Percentiles rank a stretch among this genome's conserved stretches.
phyloP scores from a whole-genome alignment of 768 basidiomycete species.

The Nevesoporus exiguus region DNA sequence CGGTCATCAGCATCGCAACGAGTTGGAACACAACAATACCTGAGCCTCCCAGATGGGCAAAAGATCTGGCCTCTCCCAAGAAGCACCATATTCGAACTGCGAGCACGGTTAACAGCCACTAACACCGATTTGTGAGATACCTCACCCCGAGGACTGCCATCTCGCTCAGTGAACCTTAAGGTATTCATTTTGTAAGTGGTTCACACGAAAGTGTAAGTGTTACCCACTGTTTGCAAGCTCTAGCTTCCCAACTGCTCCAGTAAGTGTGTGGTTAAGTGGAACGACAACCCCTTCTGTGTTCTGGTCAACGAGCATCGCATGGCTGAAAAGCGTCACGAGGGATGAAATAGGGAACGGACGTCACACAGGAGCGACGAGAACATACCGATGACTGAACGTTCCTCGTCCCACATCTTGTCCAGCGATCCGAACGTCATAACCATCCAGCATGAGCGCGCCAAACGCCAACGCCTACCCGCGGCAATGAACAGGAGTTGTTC shows the following conservation, averaged over 20 bases:
- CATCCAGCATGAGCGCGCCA: slow-evolving; percentile 80
- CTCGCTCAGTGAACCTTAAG: slow-evolving; percentile 79
- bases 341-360: not conserved
- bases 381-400: slow-evolving; percentile 77
- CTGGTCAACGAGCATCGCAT: slow-evolving; percentile 92
- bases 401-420: slow-evolving; percentile 93
- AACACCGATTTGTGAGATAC: slow-evolving; percentile 1
- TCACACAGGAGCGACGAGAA: not conserved
- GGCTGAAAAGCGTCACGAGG: slow-evolving; percentile 35
- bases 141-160: slow-evolving; percentile 83
- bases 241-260: slow-evolving; percentile 56
- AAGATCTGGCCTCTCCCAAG: slow-evolving; percentile 81
- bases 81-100: slow-evolving; percentile 87
- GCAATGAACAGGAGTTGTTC: not conserved
- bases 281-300: slow-evolving; percentile 74
- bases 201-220: not conserved
- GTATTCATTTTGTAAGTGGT: not conserved
- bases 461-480: slow-evolving; percentile 72
- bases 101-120: not conserved
- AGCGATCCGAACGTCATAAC: slow-evolving; percentile 81
- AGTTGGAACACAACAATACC: slow-evolving; percentile 33
- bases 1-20: not conserved
- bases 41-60: slow-evolving; percentile 93
- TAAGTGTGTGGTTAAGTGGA: slow-evolving; percentile 70
- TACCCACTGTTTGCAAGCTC: slow-evolving; percentile 83